These are phyloP conservation scores for Boletus pseudo-olivaceus DNA, from an alignment of 768 basidiomycete species.

Conservation along the genomic window DNA sequence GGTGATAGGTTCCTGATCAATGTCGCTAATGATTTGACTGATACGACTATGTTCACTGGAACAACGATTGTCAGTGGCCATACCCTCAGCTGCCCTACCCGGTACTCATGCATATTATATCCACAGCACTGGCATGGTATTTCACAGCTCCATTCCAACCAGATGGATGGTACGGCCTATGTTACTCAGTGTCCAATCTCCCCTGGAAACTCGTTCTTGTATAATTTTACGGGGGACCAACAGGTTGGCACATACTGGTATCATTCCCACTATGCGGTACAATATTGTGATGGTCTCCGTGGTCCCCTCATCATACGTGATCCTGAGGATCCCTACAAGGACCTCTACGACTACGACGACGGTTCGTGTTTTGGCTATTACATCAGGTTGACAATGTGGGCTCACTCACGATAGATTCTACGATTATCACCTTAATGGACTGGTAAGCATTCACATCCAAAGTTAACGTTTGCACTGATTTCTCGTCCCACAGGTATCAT, in stretches of 20 bases:
- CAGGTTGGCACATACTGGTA: background rate
- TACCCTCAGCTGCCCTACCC: background rate
- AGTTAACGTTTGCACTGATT: background rate
- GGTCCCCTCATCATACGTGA: background rate
- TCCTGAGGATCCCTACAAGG: constrained; percentile 21
- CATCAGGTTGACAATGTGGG: background rate
- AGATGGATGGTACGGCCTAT: constrained; percentile 32
- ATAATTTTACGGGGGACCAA: background rate
- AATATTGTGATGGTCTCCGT: constrained; percentile 37
- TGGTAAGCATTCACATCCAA: background rate
- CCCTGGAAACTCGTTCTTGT: background rate
- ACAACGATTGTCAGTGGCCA: constrained; percentile 22
- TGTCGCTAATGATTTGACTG: constrained; percentile 15
- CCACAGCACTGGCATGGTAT: constrained; percentile 30
- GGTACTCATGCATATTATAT: background rate
- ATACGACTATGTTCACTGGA: constrained; percentile 18
- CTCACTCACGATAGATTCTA: background rate
- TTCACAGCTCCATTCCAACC: constrained; percentile 20
- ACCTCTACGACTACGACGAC: constrained; percentile 20
- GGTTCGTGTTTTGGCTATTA: constrained; percentile 9
- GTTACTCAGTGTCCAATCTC: constrained; percentile 43
- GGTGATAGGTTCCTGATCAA: constrained; percentile 20
- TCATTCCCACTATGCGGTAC: background rate
- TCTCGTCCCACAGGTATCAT: constrained; percentile 16
- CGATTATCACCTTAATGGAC: background rate